phyloP scores from a whole-genome alignment of 176 grass and related monocot species.

The Melocanna baccifera region DNA sequence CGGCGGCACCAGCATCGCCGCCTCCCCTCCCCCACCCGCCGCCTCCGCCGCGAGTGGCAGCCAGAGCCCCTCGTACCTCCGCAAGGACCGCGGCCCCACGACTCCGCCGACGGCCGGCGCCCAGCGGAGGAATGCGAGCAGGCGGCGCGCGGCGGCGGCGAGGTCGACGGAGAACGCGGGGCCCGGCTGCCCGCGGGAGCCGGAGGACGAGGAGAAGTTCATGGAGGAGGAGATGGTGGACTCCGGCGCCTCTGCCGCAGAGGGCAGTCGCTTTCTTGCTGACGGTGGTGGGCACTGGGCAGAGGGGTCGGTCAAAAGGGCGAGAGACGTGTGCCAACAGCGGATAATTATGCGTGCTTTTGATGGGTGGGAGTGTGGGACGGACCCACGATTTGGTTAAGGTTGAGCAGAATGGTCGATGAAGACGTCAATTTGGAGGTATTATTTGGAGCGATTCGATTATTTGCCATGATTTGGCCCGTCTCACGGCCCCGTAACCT shows the following conservation, averaged over 20 bases:
- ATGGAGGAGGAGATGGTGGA: background rate
- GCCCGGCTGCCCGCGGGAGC: background rate
- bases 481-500: too few species aligned
- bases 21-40: constrained; percentile 26
- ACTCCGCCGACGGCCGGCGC: constrained; percentile 6
- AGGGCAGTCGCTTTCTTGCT: background rate
- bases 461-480: too few species aligned
- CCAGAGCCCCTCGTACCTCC: constrained; percentile 87
- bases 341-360: too few species aligned
- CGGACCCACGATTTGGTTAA: background rate
- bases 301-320: too few species aligned
- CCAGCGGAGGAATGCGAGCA: constrained; percentile 69
- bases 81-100: constrained; percentile 29
- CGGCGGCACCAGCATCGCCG: constrained; percentile 67
- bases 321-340: too few species aligned
- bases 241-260: background rate
- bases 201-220: background rate
- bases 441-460: background rate
- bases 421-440: background rate
- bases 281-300: background rate
- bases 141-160: constrained; percentile 54
- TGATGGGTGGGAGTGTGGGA: too few species aligned
- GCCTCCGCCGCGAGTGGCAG: constrained; percentile 55
- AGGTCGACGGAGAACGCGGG: constrained; percentile 50
- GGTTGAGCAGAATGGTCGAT: background rate